Evolutionary conservation across 73 alveolate genomes (phyloP).

Genomic region (Tetrahymena malaccensis): DNA sequence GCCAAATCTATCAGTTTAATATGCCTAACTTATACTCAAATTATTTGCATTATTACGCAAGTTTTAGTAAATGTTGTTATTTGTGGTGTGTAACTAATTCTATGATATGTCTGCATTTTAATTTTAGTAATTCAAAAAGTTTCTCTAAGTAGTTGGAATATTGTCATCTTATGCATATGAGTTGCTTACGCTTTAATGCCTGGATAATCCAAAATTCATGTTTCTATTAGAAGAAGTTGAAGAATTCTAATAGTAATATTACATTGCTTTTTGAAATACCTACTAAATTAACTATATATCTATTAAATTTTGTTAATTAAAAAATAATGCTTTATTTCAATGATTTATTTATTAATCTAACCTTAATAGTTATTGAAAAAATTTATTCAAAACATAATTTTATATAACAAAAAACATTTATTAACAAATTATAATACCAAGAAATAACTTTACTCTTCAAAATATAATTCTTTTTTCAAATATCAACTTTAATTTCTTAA

Average conservation of each 20-base stretch:
- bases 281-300: neutral
- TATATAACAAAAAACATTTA: too few relatives aligned
- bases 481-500: neutral
- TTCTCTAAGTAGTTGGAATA: neutral
- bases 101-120: neutral
- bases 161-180: neutral
- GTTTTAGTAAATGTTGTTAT: neutral
- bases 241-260: neutral
- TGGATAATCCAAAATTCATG: neutral
- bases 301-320: neutral
- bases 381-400: neutral
- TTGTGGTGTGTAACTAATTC: neutral
- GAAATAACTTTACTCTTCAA: neutral
- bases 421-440: neutral
- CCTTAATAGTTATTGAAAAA: neutral
- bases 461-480: neutral
- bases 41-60: neutral
- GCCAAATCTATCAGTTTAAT: neutral
- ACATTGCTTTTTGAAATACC: neutral
- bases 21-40: neutral
- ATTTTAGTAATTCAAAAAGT: neutral
- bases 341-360: neutral
- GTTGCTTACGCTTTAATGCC: neutral
- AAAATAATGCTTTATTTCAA: neutral
- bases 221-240: neutral